Evolutionary conservation across 257 asterid genomes (phyloP).

Genomic region (Verbena officinalis): DNA sequence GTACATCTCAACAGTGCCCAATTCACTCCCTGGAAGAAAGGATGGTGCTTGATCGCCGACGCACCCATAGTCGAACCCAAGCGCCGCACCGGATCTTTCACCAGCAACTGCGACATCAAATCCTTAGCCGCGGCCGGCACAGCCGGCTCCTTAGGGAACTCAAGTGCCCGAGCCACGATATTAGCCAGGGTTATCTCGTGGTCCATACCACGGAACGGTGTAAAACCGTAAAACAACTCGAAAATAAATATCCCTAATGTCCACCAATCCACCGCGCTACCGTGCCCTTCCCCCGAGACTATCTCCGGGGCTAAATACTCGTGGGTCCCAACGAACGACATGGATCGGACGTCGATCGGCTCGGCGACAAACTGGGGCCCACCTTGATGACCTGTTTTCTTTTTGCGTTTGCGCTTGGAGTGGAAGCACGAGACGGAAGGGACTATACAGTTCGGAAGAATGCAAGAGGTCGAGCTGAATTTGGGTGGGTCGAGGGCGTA

Average conservation of each 20-base stretch:
- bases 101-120: conserved; percentile 53
- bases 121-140: conserved; percentile 47
- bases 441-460: conserved; percentile 77
- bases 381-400: conserved; percentile 46
- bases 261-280: conserved; percentile 95
- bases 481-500: conserved; percentile 47
- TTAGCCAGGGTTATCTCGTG: conserved; percentile 74
- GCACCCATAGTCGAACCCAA: conserved; percentile 71
- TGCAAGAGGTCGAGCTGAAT: conserved; percentile 67
- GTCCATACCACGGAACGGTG: conserved; percentile 68
- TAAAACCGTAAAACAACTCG: conserved; percentile 62
- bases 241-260: conserved; percentile 68
- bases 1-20: conserved; percentile 66
- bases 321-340: conserved; percentile 84
- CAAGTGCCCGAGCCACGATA: conserved; percentile 59
- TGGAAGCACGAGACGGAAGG: conserved; percentile 76
- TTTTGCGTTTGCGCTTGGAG: conserved; percentile 58
- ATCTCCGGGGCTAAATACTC: conserved; percentile 88
- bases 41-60: conserved; percentile 68
- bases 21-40: conserved; percentile 69
- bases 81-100: conserved; percentile 64
- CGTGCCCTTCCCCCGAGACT: conserved; percentile 84
- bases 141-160: conserved; percentile 48
- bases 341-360: conserved; percentile 68
- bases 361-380: conserved; percentile 70